Evolutionary conservation across 306 rosid species (phyloP).

Genomic region (Calophaca sinica): DNA sequence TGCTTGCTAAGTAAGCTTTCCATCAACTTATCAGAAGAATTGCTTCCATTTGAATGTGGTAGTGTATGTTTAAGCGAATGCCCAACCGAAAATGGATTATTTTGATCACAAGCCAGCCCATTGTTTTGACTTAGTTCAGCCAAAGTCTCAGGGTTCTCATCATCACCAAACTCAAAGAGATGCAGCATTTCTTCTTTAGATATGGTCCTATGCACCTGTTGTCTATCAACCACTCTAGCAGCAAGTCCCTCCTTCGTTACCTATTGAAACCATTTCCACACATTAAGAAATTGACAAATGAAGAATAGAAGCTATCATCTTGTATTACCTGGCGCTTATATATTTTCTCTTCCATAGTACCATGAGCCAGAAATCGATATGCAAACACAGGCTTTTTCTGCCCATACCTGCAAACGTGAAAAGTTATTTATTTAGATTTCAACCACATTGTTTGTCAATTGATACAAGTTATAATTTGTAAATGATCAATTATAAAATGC

Average conservation of each 20-base stretch:
- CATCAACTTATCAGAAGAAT: slow-evolving; percentile 89
- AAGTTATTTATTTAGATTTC: slow-evolving; percentile 25
- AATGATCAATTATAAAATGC: slow-evolving; percentile 17
- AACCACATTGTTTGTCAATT: slow-evolving; percentile 25
- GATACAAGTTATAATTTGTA: slow-evolving; percentile 12
- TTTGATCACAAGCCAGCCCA: slow-evolving; percentile 38
- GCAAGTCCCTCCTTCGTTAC: slow-evolving; percentile 99
- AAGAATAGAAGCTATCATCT: slow-evolving; percentile 42
- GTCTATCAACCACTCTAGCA: slow-evolving; percentile 97
- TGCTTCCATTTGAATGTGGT: slow-evolving; percentile 76
- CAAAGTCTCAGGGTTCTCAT: slow-evolving; percentile 77
- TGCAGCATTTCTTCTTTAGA: slow-evolving; percentile 98
- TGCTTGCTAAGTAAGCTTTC: slow-evolving; percentile 84
- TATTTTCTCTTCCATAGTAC: slow-evolving; percentile 98
- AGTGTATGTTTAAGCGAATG: slow-evolving; percentile 54
- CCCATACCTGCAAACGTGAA: slow-evolving; percentile 74
- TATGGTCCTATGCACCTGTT: slow-evolving; percentile 90
- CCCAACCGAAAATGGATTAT: too few species aligned
- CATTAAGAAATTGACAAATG: slow-evolving; percentile 39
- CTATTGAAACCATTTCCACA: slow-evolving; percentile 53
- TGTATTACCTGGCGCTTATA: slow-evolving; percentile 92
- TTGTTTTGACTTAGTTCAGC: slow-evolving; percentile 61
- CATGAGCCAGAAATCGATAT: slow-evolving; percentile 94
- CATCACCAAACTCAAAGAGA: slow-evolving; percentile 97
- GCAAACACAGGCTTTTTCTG: slow-evolving; percentile 97